Percentiles rank a stretch among this genome's conserved stretches.
Conservation (phyloP, 1,284 basidiomycete genomes). For the Cryptococcus sp. region DNA sequence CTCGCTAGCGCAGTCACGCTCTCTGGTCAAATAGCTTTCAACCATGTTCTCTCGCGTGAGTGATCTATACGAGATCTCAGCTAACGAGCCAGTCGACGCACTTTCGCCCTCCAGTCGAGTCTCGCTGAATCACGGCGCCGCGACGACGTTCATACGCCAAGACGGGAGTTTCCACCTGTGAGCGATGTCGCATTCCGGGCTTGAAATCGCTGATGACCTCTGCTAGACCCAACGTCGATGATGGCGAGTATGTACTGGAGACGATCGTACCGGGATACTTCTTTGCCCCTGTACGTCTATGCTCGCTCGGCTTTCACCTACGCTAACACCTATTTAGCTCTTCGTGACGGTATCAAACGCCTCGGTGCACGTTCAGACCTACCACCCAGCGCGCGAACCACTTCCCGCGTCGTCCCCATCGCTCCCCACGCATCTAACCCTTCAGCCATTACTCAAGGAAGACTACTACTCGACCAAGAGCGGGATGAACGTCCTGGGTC, state of each 20-base stretch:
- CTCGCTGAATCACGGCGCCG: slow-evolving; percentile 33
- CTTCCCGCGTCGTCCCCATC: slow-evolving; percentile 63
- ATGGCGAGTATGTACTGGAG: slow-evolving; percentile 41
- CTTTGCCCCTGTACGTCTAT: slow-evolving; percentile 32
- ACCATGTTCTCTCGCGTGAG: slow-evolving; percentile 11
- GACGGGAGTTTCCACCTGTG: slow-evolving; percentile 45
- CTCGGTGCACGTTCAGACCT: slow-evolving; percentile 59
- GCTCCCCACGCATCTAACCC: slow-evolving; percentile 66
- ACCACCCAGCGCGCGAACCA: slow-evolving; percentile 66
- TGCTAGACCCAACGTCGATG: slow-evolving; percentile 26
- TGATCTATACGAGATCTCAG: background rate
- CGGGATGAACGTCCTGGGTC: slow-evolving; percentile 68
- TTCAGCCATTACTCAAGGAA: slow-evolving; percentile 61
- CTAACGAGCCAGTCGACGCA: background rate
- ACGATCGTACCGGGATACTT: slow-evolving; percentile 37
- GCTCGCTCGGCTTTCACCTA: background rate
- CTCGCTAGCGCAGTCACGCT: slow-evolving; percentile 12
- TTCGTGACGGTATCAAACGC: slow-evolving; percentile 28
- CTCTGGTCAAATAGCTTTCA: slow-evolving; percentile 17
- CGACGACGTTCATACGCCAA: slow-evolving; percentile 28
- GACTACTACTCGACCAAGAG: slow-evolving; percentile 71
- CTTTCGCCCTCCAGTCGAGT: slow-evolving; percentile 33
- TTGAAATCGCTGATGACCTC: background rate
- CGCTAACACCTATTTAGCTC: slow-evolving; percentile 22
- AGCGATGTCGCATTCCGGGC: slow-evolving; percentile 3